These are phyloP conservation scores for Pichia manshurica DNA, from an alignment of 805 yeast genomes.

Conservation along the genomic window DNA sequence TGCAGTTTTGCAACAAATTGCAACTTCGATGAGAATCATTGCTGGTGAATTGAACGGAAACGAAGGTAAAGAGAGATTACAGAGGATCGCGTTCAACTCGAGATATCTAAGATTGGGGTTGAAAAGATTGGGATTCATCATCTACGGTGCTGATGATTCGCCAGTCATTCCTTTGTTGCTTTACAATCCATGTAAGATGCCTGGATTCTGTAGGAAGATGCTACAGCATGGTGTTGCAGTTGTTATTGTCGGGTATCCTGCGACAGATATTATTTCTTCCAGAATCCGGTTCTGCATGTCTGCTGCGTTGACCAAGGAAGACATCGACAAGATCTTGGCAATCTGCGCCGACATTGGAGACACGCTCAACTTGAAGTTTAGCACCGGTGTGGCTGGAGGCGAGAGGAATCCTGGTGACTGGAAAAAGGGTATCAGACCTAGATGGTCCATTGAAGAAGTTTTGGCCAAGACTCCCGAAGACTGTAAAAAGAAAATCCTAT, in stretches of 20 bases:
- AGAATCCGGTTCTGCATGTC: slow-evolving; percentile 92
- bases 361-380: slow-evolving; percentile 62
- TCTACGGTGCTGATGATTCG: slow-evolving; percentile 91
- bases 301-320: slow-evolving; percentile 88
- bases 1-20: slow-evolving; percentile 84
- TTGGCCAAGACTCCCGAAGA: slow-evolving; percentile 68
- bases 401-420: slow-evolving; percentile 48
- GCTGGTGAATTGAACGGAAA: slow-evolving; percentile 82
- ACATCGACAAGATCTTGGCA: slow-evolving; percentile 72
- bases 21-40: slow-evolving; percentile 71
- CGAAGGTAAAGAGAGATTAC: slow-evolving; percentile 86
- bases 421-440: slow-evolving; percentile 50
- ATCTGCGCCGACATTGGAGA: slow-evolving; percentile 78
- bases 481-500: slow-evolving; percentile 26
- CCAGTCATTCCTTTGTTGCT: slow-evolving; percentile 89
- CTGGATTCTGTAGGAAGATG: slow-evolving; percentile 80
- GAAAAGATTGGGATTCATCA: slow-evolving; percentile 88
- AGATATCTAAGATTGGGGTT: slow-evolving; percentile 87
- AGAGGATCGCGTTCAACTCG: slow-evolving; percentile 93
- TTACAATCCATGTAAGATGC: slow-evolving; percentile 92
- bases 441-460: slow-evolving; percentile 77
- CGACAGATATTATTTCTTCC: slow-evolving; percentile 85
- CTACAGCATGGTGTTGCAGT: slow-evolving; percentile 79
- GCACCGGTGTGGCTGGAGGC: slow-evolving; percentile 71
- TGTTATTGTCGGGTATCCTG: slow-evolving; percentile 96